Base-by-base conservation (phyloP, 169 alveolate species). In the Plasmodium gaboni region DNA sequence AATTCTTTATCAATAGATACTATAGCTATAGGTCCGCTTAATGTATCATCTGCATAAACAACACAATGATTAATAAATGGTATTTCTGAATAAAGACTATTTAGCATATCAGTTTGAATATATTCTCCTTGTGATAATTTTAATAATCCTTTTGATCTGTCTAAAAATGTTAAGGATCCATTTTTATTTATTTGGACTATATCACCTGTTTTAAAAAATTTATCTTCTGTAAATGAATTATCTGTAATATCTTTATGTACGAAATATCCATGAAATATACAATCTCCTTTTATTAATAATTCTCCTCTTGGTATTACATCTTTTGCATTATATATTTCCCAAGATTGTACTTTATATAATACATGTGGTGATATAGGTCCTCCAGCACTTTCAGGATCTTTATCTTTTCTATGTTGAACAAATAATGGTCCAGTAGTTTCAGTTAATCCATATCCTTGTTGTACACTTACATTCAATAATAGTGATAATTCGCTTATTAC, bases 71-170 rank as follows among this genome's bases (percentile, higher is more conserved):
- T 63, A 10, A 83, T 46, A 55, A 68, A 83, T 4, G 76, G 61
- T 0, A 83, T 42, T 12, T 53, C 83, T 15, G 91, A 51, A 38
- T 83, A 83, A 0, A 83, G 12, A 48, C 57, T 83, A 26, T 83
- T 83, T 15, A 83, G 22, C 61, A 59, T 67, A 6, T 67, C 91
- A 24, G 91, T 83, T 26, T 83, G 85, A 42, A 98, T 98, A 92
- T 98, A 98, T 87, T 98, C 99, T 1, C 99, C 99, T 91, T 98
- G 98, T 2, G 98, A 92, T 74, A 98, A 95, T 76, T 98, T 98
- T 88, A 98, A 97, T 46, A 97, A 95, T 92, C 97, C 97, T 91
- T 97, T 97, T 53, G 96, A 97, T 59, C 99, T 93, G 91, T 98
- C 99, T 64, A 98, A 95, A 63, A 98, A 92, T 88, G 96, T 93